Conservation (phyloP, 2,329 filamentous ascomycete genomes). For the Pseudogymnoascus sp. region DNA sequence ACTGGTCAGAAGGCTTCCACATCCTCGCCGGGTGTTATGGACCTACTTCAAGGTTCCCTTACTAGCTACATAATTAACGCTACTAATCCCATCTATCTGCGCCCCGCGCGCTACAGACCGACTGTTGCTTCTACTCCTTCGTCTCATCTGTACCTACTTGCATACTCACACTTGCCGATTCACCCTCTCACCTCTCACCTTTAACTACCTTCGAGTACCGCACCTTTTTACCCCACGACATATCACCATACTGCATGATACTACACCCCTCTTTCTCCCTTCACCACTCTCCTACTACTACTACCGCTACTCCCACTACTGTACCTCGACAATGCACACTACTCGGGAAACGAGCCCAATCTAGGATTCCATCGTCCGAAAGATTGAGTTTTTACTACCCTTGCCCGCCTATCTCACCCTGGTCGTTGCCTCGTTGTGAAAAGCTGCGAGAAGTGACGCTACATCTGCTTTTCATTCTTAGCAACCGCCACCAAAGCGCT, state of each 20-base stretch:
- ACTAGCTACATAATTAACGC: slow-evolving; percentile 3
- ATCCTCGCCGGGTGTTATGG: slow-evolving; percentile 1
- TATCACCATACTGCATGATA: slow-evolving; percentile 3
- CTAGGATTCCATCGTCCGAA: slow-evolving; percentile 1
- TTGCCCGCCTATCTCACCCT: background rate
- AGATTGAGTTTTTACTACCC: slow-evolving; percentile 7
- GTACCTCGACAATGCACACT: slow-evolving; percentile 4
- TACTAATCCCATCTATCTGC: background rate
- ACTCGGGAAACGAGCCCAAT: slow-evolving; percentile 6
- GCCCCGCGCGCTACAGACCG: slow-evolving; percentile 1
- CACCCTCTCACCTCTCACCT: slow-evolving; percentile 3
- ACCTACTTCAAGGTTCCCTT: slow-evolving; percentile 1
- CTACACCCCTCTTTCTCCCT: background rate
- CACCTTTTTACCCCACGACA: background rate
- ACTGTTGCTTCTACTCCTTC: slow-evolving; percentile 3
- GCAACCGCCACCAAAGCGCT: background rate
- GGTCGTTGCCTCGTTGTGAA: background rate
- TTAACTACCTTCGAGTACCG: slow-evolving; percentile 3
- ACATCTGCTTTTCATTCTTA: background rate
- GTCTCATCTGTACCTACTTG: background rate
- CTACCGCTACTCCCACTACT: background rate
- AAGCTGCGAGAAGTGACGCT: background rate
- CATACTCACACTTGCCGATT: background rate
- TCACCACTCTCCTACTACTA: background rate
- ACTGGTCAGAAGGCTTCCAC: background rate